These are phyloP conservation scores for Haplosporangium gracile DNA, from an alignment of 192 early-diverging fungal species.

Conservation along the genomic window DNA sequence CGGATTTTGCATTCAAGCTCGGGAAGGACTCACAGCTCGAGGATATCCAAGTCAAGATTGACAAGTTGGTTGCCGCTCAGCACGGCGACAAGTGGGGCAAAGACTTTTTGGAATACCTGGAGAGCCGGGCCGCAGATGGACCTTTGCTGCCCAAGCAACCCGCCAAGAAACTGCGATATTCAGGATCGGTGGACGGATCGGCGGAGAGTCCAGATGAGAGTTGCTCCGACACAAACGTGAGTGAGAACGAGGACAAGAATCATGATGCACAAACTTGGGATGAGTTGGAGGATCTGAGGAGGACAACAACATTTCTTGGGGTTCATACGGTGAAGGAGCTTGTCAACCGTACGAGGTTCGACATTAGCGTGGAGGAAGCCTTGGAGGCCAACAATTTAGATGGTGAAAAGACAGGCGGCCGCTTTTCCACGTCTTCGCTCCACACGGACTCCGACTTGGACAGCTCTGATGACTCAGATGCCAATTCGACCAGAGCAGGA, in stretches of 20 bases:
- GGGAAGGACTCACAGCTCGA: conserved; percentile 28
- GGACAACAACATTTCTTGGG: neutral
- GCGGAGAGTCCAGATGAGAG: neutral
- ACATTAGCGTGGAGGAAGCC: neutral
- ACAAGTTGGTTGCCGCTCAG: conserved; percentile 7
- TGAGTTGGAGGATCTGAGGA: neutral
- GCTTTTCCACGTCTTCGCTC: too few relatives aligned
- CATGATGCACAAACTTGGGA: neutral
- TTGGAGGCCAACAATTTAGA: neutral
- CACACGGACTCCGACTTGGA: too few relatives aligned
- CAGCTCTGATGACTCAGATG: too few relatives aligned
- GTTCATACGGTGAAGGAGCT: neutral
- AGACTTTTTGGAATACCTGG: conserved; percentile 1
- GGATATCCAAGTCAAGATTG: conserved; percentile 25
- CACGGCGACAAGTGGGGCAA: neutral
- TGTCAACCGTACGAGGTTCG: neutral
- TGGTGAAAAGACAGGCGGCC: too few relatives aligned
- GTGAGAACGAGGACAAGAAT: neutral
- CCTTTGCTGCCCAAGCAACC: neutral
- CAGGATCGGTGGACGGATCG: neutral
- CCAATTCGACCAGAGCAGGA: neutral
- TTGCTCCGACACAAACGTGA: neutral
- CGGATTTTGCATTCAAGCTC: conserved; percentile 42
- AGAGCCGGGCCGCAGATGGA: neutral
- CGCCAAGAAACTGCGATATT: neutral